These are phyloP conservation scores for Grosmannia serpens DNA, from an alignment of 2,329 filamentous ascomycete species.

Conservation along the genomic window DNA sequence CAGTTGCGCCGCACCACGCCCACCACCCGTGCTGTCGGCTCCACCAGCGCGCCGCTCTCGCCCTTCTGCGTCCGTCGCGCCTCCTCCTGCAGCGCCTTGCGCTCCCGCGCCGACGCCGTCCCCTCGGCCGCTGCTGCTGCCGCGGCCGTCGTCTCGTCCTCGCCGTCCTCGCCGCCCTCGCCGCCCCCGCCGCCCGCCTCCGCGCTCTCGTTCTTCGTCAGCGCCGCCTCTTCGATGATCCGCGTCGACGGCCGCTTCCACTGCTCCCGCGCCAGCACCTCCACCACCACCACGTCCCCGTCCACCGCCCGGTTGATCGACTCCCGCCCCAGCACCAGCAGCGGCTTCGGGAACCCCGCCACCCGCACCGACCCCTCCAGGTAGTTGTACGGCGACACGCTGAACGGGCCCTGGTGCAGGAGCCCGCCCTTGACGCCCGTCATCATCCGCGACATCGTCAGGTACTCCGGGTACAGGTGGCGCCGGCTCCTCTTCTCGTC, in stretches of 20 bases:
- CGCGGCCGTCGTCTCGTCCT: conserved; percentile 24
- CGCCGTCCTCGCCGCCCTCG: conserved; percentile 43
- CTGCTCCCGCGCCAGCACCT: conserved; percentile 84
- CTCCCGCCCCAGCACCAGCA: conserved; percentile 81
- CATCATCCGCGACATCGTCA: conserved; percentile 81
- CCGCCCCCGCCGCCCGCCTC: conserved; percentile 35
- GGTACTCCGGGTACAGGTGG: conserved; percentile 82
- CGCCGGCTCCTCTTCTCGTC: conserved; percentile 21
- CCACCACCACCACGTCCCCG: conserved; percentile 85
- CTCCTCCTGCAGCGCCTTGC: conserved; percentile 78
- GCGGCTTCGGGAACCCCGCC: conserved; percentile 75
- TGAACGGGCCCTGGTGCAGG: conserved; percentile 90
- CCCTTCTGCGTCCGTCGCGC: conserved; percentile 71
- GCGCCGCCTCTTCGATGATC: conserved; percentile 84
- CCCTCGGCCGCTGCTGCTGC: not conserved
- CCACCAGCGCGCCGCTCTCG: conserved; percentile 63
- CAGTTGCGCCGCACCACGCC: conserved; percentile 92
- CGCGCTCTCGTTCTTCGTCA: conserved; percentile 89
- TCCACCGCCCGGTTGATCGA: conserved; percentile 93
- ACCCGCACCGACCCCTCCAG: conserved; percentile 87
- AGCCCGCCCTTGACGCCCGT: conserved; percentile 83
- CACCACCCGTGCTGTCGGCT: conserved; percentile 86
- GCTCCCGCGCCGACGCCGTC: conserved; percentile 36
- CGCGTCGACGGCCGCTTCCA: conserved; percentile 96
- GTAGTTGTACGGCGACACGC: conserved; percentile 96